Base-by-base conservation (phyloP, 352 stramenopile species). In the Phytopythium ostracodes region DNA sequence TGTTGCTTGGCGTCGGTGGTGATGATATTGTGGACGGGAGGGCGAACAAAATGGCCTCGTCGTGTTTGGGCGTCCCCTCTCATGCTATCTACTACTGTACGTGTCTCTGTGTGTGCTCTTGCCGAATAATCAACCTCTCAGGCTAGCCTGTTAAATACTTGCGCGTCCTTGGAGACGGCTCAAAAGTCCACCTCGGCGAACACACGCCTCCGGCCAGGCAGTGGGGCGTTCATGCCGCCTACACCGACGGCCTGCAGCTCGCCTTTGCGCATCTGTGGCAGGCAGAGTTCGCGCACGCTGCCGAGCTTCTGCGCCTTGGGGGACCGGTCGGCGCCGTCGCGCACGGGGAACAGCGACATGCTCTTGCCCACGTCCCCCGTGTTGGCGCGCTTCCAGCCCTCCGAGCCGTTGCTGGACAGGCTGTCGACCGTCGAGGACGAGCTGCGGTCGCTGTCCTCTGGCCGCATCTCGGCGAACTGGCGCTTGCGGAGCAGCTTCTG, bases 131-230 rank as follows among this genome's bases (percentile, higher is more conserved):
- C 43, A 50, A 18, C 4, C 43, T 50, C 36, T 35, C 24, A 38
- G 35, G 57, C 62, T 42, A 25, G 40, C 3, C 43, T 29, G 55
- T 25, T 79, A 79, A 76, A 79, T 79, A 76, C 38, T 54, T 47
- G 60, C 25, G 53, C 59, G 56, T 49, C 10, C 33, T 38, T 38
- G 33, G 33, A 5, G 33, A 38, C 56, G 60, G 58, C 46, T 80
- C 58, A 80, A 59, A 93, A 89, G 64, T 93, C 80, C 50, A 93
- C 84, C 54, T 93, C 82, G 9, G 84, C 82, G 58, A 91, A 93
- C 35, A 93, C 84, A 40, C 84, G 73, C 24, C 81, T 74, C 15
- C 84, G 64, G 1, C 76, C 79, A 22, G 82, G 63, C 55, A 90
- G 67, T 4, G 77, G 62, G 12, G 71, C 66, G 42, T 67, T 63